phyloP scores from a whole-genome alignment of 1,284 basidiomycete genomes.

The Mycosarcoma mackinlayi region DNA sequence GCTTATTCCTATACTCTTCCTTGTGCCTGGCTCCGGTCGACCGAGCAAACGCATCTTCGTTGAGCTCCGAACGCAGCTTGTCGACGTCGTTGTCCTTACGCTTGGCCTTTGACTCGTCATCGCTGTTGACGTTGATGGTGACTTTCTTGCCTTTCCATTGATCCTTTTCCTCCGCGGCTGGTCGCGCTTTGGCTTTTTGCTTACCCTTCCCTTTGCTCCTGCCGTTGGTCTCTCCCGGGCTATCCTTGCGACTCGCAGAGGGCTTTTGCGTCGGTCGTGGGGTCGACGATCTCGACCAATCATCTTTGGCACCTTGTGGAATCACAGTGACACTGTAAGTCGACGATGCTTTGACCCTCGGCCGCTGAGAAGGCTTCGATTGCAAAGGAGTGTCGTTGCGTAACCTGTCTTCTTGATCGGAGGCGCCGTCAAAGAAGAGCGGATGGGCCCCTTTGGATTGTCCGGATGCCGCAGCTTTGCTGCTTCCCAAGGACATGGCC shows the following conservation, averaged over 20 bases:
- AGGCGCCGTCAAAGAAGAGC: conserved; percentile 20
- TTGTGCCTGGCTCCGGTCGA: conserved; percentile 40
- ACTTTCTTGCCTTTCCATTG: background rate
- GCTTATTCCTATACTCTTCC: conserved; percentile 34
- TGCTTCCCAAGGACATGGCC: conserved; percentile 20
- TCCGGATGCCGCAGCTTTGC: background rate
- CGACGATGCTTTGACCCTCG: conserved; percentile 15
- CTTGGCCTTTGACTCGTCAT: conserved; percentile 1
- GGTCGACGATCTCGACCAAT: conserved; percentile 3
- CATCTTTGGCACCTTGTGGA: background rate
- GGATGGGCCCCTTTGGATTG: conserved; percentile 4
- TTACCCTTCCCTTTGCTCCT: background rate
- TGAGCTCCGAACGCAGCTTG: conserved; percentile 45
- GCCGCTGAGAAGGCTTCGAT: background rate
- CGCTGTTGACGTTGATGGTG: conserved; percentile 4
- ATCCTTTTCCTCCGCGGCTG: background rate
- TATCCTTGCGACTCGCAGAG: background rate
- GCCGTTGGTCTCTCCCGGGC: background rate
- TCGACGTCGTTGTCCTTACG: conserved; percentile 27
- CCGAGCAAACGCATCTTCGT: conserved; percentile 49
- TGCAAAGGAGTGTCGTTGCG: conserved; percentile 5
- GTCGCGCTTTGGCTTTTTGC: background rate
- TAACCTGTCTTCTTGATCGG: conserved; percentile 17
- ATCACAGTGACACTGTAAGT: conserved; percentile 13
- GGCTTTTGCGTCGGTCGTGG: background rate